Percentiles rank a stretch among this genome's conserved stretches.
Evolutionary conservation across 78 protist species (phyloP).

Genomic region (Pigoraptor vietnamica): DNA sequence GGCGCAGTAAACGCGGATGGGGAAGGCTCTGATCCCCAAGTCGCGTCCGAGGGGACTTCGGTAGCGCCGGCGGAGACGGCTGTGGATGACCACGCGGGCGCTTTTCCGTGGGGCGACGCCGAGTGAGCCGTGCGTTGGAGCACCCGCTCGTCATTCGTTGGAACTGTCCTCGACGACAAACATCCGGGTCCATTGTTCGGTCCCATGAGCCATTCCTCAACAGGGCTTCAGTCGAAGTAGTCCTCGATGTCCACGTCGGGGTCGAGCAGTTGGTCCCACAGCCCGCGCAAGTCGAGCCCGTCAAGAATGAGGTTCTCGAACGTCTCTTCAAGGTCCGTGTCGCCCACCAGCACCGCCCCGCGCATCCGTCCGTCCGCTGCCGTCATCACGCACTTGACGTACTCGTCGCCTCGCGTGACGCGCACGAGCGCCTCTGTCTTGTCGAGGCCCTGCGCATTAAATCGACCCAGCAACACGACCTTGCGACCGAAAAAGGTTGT

Average conservation of each 20-base stretch:
- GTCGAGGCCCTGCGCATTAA: constrained; percentile 8
- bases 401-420: neutral
- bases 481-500: neutral
- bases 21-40: too few species aligned
- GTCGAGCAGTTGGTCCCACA: neutral
- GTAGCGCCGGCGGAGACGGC: too few species aligned
- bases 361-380: neutral
- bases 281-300: neutral
- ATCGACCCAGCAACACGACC: constrained; percentile 3
- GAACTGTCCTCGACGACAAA: too few species aligned
- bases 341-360: constrained; percentile 11
- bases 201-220: too few species aligned
- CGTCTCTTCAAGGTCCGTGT: constrained; percentile 2
- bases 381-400: neutral
- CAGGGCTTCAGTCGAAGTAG: constrained; percentile 10
- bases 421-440: neutral
- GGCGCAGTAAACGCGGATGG: too few species aligned
- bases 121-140: too few species aligned
- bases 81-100: too few species aligned
- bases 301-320: constrained; percentile 8
- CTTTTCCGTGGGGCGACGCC: too few species aligned
- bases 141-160: too few species aligned
- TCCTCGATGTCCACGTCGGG: constrained; percentile 10
- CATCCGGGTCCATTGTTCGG: too few species aligned
- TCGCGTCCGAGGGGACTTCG: too few species aligned